Percentiles rank a stretch among this genome's conserved stretches.
phyloP scores from a whole-genome alignment of 2,329 filamentous ascomycete genomes.

The Xylariaceae sp. region DNA sequence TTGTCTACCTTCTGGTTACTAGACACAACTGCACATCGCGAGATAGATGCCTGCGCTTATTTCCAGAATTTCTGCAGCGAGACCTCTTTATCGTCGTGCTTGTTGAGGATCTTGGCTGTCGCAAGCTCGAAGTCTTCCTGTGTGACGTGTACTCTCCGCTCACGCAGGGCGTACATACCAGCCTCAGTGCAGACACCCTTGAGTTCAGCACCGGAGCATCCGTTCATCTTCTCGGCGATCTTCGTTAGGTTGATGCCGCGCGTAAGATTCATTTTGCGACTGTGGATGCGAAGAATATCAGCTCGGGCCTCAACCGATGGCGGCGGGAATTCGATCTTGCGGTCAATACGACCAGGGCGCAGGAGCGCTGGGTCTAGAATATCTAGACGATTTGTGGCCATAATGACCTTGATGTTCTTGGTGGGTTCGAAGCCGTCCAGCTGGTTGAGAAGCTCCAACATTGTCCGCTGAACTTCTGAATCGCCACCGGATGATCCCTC shows the following conservation, averaged over 20 bases:
- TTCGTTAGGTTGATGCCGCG: conserved; percentile 97
- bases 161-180: conserved; percentile 96
- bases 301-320: conserved; percentile 95
- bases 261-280: conserved; percentile 97
- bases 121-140: conserved; percentile 99
- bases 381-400: conserved; percentile 98
- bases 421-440: conserved; percentile 98
- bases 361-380: conserved; percentile 95
- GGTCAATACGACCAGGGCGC: conserved; percentile 95
- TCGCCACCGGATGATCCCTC: conserved; percentile 95
- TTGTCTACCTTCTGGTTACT: background rate
- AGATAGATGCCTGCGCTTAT: conserved; percentile 48
- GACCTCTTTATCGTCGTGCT: conserved; percentile 98
- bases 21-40: background rate
- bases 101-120: conserved; percentile 99
- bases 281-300: conserved; percentile 97
- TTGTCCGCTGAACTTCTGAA: conserved; percentile 97
- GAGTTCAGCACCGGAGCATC: conserved; percentile 94
- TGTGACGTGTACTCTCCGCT: conserved; percentile 95
- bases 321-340: conserved; percentile 98
- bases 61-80: conserved; percentile 89
- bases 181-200: conserved; percentile 99
- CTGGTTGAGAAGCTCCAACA: conserved; percentile 98
- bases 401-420: conserved; percentile 99
- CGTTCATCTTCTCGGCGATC: conserved; percentile 99